Base-by-base conservation (phyloP, 805 yeast species). In the Sungouiozyma intestinalis region DNA sequence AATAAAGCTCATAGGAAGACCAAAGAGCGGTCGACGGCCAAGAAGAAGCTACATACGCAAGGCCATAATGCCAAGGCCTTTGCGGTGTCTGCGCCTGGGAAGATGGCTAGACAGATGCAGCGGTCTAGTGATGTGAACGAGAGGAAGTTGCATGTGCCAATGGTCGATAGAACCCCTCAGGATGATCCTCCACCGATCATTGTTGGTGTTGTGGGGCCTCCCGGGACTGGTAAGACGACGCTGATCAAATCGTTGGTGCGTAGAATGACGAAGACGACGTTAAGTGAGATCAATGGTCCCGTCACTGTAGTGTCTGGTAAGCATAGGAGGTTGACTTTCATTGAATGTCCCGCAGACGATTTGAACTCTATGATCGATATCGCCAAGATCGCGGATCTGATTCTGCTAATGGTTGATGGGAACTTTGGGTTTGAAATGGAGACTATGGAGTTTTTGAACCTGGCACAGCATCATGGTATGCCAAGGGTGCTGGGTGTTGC, bases 391-490 rank as follows among this genome's bases (percentile, higher is more conserved):
- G 95, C 97, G 0, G 99, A 92, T 63, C 70, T 92, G 47, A 95
- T 94, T 8, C 69, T 92, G 39, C 62, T 92, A 46, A 66, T 92
- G 73, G 78, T 92, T 45, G 99, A 92, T 67, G 97, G 98, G 45
- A 92, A 92, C 62, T 92, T 86, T 60, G 99, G 99, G 6, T 78
- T 92, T 45, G 99, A 92, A 68, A 92, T 92, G 99, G 99, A 92
- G 65, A 92, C 98, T 7, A 94, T 92, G 97, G 99, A 92, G 65
- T 92, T 92, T 57, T 71, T 92, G 48, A 94, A 92, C 57, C 76
- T 92, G 50, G 94, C 96, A 3, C 95, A 92, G 54, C 97, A 90
- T 58, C 98, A 92, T 63, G 99, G 98, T 64, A 92, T 92, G 88
- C 99, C 99, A 35, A 76, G 96, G 53, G 94, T 92, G 16, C 69